Evolutionary conservation across 2,329 filamentous ascomycete species (phyloP).

Genomic region (Cercospora citrullina): DNA sequence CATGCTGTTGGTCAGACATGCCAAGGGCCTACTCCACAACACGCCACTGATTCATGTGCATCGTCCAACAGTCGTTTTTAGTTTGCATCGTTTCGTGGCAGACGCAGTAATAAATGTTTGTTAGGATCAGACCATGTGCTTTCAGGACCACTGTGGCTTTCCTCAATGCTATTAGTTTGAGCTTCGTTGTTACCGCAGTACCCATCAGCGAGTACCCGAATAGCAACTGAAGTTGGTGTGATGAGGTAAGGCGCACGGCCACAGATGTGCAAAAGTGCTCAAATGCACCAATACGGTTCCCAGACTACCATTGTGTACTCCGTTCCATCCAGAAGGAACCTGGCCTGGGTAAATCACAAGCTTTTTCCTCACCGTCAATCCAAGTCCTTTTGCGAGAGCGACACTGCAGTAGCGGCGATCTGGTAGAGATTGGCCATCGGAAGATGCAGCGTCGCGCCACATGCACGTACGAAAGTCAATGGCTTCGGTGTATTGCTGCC

Average conservation of each 20-base stretch:
- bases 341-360: not conserved
- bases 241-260: too few species aligned
- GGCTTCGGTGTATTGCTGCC: not conserved
- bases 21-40: not conserved
- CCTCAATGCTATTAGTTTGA: not conserved
- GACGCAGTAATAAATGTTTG: not conserved
- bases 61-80: not conserved
- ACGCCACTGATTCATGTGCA: not conserved
- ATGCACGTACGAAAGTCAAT: not conserved
- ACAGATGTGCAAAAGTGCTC: not conserved
- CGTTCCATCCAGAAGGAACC: not conserved
- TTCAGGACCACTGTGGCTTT: not conserved
- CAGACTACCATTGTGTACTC: not conserved
- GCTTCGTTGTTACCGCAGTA: not conserved
- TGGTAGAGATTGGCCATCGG: not conserved
- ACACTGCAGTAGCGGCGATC: not conserved
- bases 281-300: not conserved
- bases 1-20: not conserved
- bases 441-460: not conserved
- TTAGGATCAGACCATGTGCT: not conserved
- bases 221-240: not conserved
- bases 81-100: not conserved
- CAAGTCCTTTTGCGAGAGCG: not conserved
- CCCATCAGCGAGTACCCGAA: not conserved
- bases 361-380: not conserved